A percentile compares a stretch with the other conserved stretches of the same genome.
Evolutionary conservation across 2,329 filamentous ascomycete genomes (phyloP).

Genomic region (Colletotrichum tabaci): DNA sequence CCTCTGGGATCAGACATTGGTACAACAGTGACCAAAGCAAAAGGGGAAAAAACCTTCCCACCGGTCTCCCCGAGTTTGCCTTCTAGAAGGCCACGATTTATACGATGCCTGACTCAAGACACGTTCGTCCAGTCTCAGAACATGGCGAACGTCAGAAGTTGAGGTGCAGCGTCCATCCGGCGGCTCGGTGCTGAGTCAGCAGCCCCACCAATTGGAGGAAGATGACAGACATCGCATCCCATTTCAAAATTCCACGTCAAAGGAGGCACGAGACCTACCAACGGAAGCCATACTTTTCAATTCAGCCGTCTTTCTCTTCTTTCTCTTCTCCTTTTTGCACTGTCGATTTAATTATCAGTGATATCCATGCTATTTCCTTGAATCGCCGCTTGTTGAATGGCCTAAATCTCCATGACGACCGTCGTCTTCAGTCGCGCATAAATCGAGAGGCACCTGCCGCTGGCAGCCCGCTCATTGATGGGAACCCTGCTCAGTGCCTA

Average conservation of each 20-base stretch:
- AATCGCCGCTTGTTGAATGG: slow-evolving; percentile 12
- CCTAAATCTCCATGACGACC: slow-evolving; percentile 28
- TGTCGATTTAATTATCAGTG: slow-evolving; percentile 3
- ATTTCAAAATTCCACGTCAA: slow-evolving; percentile 27
- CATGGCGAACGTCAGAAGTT: slow-evolving; percentile 24
- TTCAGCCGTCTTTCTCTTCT: slow-evolving; percentile 14
- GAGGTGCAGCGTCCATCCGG: slow-evolving; percentile 6
- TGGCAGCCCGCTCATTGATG: slow-evolving; percentile 44
- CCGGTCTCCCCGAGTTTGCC: not conserved
- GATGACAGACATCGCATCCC: slow-evolving; percentile 40
- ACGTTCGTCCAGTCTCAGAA: slow-evolving; percentile 32
- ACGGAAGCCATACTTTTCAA: slow-evolving; percentile 16
- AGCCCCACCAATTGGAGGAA: slow-evolving; percentile 33
- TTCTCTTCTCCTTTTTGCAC: slow-evolving; percentile 11
- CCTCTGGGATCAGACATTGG: not conserved
- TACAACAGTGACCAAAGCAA: no score
- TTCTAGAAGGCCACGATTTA: slow-evolving; percentile 15
- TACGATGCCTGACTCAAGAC: slow-evolving; percentile 13
- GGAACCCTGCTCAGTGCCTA: slow-evolving; percentile 24
- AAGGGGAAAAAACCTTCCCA: not conserved
- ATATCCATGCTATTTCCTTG: slow-evolving; percentile 15
- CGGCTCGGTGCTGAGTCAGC: slow-evolving; percentile 25
- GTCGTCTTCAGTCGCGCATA: slow-evolving; percentile 33
- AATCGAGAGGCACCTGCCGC: slow-evolving; percentile 40
- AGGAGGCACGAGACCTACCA: slow-evolving; percentile 30